These are phyloP conservation scores for Simmondsia chinensis DNA, from an alignment of 148 eudicot species.

Conservation along the genomic window DNA sequence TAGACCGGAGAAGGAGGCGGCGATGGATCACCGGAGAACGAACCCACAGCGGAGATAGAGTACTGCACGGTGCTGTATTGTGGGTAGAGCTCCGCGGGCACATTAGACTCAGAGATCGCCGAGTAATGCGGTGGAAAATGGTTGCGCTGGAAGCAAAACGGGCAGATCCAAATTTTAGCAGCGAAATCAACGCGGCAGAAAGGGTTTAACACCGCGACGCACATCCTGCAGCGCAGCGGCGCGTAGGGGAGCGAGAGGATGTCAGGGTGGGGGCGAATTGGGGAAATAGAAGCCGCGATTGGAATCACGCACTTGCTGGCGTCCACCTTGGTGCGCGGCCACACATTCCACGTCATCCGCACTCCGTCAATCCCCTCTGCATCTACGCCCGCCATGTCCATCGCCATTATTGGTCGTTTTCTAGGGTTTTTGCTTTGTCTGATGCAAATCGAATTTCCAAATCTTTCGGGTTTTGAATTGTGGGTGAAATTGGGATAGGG, in stretches of 20 bases:
- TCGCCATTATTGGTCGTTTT: conserved; percentile 34
- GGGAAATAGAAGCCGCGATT: conserved; percentile 65
- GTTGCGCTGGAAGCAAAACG: conserved; percentile 76
- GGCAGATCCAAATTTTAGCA: conserved; percentile 88
- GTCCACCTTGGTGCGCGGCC: conserved; percentile 92
- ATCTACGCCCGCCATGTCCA: conserved; percentile 58
- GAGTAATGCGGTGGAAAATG: conserved; percentile 73
- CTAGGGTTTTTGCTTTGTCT: no score
- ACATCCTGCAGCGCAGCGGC: conserved; percentile 78
- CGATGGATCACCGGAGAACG: neutral
- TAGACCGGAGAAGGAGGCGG: conserved; percentile 23
- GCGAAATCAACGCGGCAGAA: conserved; percentile 57
- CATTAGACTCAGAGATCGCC: conserved; percentile 51
- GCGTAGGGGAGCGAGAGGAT: conserved; percentile 56
- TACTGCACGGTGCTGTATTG: conserved; percentile 59
- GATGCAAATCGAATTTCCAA: no score
- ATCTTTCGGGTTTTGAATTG: no score
- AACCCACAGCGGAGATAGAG: conserved; percentile 10
- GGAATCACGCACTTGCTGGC: conserved; percentile 87
- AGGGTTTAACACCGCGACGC: conserved; percentile 54
- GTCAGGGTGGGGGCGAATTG: conserved; percentile 58
- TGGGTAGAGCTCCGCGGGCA: conserved; percentile 80
- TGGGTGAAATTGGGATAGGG: no score
- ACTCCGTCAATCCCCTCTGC: conserved; percentile 86
- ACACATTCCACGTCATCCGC: conserved; percentile 72